Conservation (phyloP, 2,329 filamentous ascomycete genomes). For the Nigrospora sphaerica region DNA sequence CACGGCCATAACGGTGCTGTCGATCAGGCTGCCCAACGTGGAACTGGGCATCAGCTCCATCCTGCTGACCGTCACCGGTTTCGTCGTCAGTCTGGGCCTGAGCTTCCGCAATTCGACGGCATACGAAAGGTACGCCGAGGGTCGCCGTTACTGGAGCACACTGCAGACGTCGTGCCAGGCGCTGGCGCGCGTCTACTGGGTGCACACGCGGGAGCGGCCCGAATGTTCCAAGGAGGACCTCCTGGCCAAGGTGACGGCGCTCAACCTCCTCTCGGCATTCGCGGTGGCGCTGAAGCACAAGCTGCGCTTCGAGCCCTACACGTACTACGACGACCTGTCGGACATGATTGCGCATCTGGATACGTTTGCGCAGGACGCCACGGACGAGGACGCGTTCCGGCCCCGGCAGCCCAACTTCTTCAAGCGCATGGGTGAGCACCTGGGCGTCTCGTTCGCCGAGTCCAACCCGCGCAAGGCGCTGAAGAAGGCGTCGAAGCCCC, state of each 20-base stretch:
- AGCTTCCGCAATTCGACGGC: slow-evolving; percentile 74
- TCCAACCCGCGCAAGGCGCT: slow-evolving; percentile 73
- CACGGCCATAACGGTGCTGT: slow-evolving; percentile 54
- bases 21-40: slow-evolving; percentile 31
- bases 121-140: slow-evolving; percentile 62
- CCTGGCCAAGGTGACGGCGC: slow-evolving; percentile 59
- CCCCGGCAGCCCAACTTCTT: slow-evolving; percentile 40
- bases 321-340: slow-evolving; percentile 66
- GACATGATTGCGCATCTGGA: slow-evolving; percentile 65
- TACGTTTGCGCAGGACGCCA: slow-evolving; percentile 60
- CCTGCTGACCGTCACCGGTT: slow-evolving; percentile 77
- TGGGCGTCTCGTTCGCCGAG: slow-evolving; percentile 69
- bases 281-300: slow-evolving; percentile 74
- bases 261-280: slow-evolving; percentile 74
- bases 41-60: slow-evolving; percentile 54
- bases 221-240: slow-evolving; percentile 57
- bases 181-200: slow-evolving; percentile 75
- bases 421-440: slow-evolving; percentile 62
- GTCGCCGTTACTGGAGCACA: slow-evolving; percentile 55
- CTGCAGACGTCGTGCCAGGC: slow-evolving; percentile 56
- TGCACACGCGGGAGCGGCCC: slow-evolving; percentile 60
- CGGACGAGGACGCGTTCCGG: slow-evolving; percentile 29
- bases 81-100: slow-evolving; percentile 71
- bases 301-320: slow-evolving; percentile 76
- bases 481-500: slow-evolving; percentile 64